phyloP scores from a whole-genome alignment of 1,139 yeast genomes.

The Yarrowia galli region DNA sequence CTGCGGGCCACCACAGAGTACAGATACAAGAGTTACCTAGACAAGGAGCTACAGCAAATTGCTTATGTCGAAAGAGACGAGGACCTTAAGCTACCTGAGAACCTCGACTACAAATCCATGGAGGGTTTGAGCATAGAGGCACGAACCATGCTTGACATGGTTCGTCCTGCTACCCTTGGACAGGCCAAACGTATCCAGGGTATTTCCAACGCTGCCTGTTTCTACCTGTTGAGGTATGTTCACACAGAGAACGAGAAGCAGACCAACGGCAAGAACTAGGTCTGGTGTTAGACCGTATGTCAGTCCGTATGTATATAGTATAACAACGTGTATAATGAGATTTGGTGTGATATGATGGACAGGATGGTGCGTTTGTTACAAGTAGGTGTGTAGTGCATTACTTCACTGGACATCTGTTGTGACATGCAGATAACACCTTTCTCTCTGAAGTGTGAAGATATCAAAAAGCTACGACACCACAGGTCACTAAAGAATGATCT shows the following conservation, averaged over 20 bases:
- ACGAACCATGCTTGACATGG: slow-evolving; percentile 68
- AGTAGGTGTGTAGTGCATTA: too few species aligned
- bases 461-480: too few species aligned
- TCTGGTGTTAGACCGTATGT: neutral
- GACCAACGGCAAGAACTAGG: neutral
- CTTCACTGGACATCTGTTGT: too few species aligned
- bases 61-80: slow-evolving; percentile 88
- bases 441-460: too few species aligned
- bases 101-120: slow-evolving; percentile 65
- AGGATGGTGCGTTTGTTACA: too few species aligned
- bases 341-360: too few species aligned
- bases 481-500: too few species aligned
- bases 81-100: slow-evolving; percentile 66
- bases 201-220: slow-evolving; percentile 71
- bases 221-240: slow-evolving; percentile 49
- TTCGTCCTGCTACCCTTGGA: slow-evolving; percentile 89
- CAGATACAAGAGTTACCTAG: slow-evolving; percentile 80
- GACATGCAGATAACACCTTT: too few species aligned
- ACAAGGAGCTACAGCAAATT: slow-evolving; percentile 72
- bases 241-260: slow-evolving; percentile 9
- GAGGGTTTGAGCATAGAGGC: slow-evolving; percentile 74
- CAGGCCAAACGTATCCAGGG: slow-evolving; percentile 96
- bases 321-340: too few species aligned
- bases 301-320: slow-evolving; percentile 28
- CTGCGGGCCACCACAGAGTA: slow-evolving; percentile 79